Percentiles rank a stretch among this genome's conserved stretches.
phyloP scores from a whole-genome alignment of 768 basidiomycete genomes.

The Naganishia antarctica region DNA sequence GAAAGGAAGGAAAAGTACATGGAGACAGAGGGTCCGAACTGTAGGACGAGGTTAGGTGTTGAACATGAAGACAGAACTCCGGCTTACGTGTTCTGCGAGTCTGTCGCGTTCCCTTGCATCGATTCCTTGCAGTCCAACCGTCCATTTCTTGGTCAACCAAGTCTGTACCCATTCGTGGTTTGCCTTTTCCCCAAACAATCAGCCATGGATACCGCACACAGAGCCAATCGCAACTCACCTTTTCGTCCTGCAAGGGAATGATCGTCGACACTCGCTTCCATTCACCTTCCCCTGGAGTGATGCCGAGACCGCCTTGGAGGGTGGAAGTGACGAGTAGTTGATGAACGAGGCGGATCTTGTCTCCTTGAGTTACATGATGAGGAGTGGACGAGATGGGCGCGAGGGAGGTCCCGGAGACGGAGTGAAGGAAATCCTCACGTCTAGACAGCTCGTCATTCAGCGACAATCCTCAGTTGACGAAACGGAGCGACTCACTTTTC shows the following conservation, averaged over 20 bases:
- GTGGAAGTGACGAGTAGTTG: slow-evolving; percentile 52
- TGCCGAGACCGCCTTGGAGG: slow-evolving; percentile 76
- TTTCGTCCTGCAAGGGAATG: slow-evolving; percentile 75
- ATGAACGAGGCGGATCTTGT: slow-evolving; percentile 40
- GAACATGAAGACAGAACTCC: not conserved
- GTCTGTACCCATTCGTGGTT: slow-evolving; percentile 47
- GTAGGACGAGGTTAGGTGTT: not conserved
- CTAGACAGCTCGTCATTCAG: slow-evolving; percentile 37
- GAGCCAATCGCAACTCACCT: slow-evolving; percentile 40
- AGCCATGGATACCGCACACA: not conserved
- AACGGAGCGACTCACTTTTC: slow-evolving; percentile 60
- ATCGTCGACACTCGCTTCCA: slow-evolving; percentile 80
- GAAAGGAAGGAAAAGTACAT: slow-evolving; percentile 77
- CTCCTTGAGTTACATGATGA: slow-evolving; percentile 51
- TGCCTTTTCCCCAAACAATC: not conserved
- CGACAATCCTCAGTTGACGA: not conserved
- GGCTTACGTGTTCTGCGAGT: slow-evolving; percentile 65
- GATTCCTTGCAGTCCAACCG: slow-evolving; percentile 55
- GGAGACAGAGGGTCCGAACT: slow-evolving; percentile 77
- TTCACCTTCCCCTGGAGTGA: slow-evolving; percentile 63
- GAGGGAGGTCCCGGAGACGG: slow-evolving; percentile 51
- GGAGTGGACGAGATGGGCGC: slow-evolving; percentile 56
- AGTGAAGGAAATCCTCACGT: slow-evolving; percentile 70
- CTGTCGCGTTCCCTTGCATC: slow-evolving; percentile 59
- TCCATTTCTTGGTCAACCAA: slow-evolving; percentile 59